Conservation (phyloP, 805 yeast genomes). For the Scheffersomyces spartinae region DNA sequence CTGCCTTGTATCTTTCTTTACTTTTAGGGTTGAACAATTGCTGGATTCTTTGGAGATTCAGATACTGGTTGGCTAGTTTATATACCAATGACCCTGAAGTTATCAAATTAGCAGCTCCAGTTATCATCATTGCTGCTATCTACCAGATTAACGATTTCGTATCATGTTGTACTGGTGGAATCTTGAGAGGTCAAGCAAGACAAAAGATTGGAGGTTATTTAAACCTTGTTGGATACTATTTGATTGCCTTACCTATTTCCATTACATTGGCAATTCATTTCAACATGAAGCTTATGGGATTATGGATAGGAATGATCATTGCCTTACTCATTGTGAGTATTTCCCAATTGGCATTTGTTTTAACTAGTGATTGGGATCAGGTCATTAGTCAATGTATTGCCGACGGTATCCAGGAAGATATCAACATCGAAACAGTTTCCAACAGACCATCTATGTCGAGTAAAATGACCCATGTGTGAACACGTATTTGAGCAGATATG, state of each 20-base stretch:
- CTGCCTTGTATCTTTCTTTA: constrained; percentile 22
- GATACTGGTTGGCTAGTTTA: constrained; percentile 26
- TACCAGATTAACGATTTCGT: constrained; percentile 42
- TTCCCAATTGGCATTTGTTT: constrained; percentile 29
- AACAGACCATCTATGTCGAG: no score
- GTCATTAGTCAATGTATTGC: constrained; percentile 27
- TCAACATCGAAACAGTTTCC: no score
- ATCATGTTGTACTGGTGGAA: constrained; percentile 39
- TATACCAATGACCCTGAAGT: constrained; percentile 31
- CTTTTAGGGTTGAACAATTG: no score
- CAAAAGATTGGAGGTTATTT: constrained; percentile 45
- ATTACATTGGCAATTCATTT: constrained; percentile 30
- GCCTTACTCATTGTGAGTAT: constrained; percentile 32
- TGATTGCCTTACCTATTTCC: constrained; percentile 39
- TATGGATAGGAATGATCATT: constrained; percentile 36
- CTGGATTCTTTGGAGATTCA: constrained; percentile 12
- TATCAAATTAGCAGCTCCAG: constrained; percentile 23
- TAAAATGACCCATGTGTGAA: no score
- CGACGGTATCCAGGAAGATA: constrained; percentile 31
- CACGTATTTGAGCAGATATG: no score
- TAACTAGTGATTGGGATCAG: constrained; percentile 30
- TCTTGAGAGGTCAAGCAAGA: constrained; percentile 47
- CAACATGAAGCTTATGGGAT: constrained; percentile 28
- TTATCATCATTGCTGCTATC: constrained; percentile 36
- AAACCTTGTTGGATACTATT: constrained; percentile 36